Evolutionary conservation across 306 rosid genomes (phyloP).

Genomic region (Cucumis hystrix): DNA sequence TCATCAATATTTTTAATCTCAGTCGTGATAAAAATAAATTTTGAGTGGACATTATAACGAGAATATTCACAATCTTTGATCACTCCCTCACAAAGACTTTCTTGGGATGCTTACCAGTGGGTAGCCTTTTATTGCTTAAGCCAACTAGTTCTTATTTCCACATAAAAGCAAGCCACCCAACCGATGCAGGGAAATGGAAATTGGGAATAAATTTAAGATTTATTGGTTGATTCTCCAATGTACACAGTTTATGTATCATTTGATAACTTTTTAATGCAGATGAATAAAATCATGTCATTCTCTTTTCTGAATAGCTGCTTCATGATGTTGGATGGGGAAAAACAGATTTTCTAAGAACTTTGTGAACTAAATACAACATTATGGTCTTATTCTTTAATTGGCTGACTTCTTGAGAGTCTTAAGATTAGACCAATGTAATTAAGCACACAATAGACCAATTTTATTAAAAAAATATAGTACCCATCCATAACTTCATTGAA

Average conservation of each 20-base stretch:
- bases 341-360: neutral
- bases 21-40: neutral
- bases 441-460: neutral
- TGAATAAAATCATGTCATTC: neutral
- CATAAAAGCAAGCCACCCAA: neutral
- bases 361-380: neutral
- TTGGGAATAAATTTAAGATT: neutral
- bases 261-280: neutral
- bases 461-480: neutral
- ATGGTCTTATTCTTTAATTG: neutral
- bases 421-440: neutral
- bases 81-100: neutral
- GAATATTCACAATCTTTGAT: neutral
- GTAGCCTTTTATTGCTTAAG: neutral
- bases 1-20: neutral
- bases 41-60: neutral
- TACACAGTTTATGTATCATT: neutral
- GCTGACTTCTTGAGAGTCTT: neutral
- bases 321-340: neutral
- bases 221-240: neutral
- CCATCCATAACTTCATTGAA: constrained; percentile 7
- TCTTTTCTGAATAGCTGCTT: neutral
- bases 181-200: neutral
- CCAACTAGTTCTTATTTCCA: neutral
- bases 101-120: neutral